Conservation (phyloP, 2,329 filamentous ascomycete genomes). For the Thelonectria blattea region DNA sequence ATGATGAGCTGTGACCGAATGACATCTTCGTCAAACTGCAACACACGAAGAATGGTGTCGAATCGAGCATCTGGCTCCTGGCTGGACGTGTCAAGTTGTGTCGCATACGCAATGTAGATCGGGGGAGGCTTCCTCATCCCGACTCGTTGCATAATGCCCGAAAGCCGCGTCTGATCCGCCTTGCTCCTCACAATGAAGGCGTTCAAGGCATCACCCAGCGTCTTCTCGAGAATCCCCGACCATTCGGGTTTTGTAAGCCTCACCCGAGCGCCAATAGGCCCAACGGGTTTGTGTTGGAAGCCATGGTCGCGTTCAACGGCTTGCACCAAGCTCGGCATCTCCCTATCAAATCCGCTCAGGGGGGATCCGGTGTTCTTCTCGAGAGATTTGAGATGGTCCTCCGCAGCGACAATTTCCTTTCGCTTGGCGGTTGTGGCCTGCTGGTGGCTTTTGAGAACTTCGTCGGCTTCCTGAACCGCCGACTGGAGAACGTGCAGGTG, state of each 20-base stretch:
- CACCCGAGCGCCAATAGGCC: constrained; percentile 81
- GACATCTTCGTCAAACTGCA: constrained; percentile 81
- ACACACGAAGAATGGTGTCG: constrained; percentile 78
- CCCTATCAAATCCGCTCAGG: constrained; percentile 67
- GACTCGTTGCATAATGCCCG: constrained; percentile 65
- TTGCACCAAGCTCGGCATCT: constrained; percentile 67
- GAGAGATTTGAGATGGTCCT: constrained; percentile 57
- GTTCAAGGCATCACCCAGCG: constrained; percentile 71
- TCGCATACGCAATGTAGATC: constrained; percentile 47
- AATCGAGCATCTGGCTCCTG: constrained; percentile 76
- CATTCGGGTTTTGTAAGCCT: constrained; percentile 80
- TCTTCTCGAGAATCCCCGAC: constrained; percentile 81
- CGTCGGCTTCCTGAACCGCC: constrained; percentile 41
- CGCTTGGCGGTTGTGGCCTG: constrained; percentile 52
- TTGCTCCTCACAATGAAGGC: constrained; percentile 84
- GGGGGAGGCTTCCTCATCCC: constrained; percentile 57
- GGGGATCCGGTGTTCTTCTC: constrained; percentile 61
- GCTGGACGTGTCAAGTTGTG: constrained; percentile 42
- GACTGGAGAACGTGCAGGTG: constrained; percentile 44
- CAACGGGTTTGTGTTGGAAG: constrained; percentile 77
- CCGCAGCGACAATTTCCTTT: constrained; percentile 59
- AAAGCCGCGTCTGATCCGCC: constrained; percentile 74
- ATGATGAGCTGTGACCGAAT: constrained; percentile 86
- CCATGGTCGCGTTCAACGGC: constrained; percentile 72
- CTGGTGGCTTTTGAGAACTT: constrained; percentile 39